Evolutionary conservation across 73 alveolate genomes (phyloP).

Genomic region (Paramecium caudatum): DNA sequence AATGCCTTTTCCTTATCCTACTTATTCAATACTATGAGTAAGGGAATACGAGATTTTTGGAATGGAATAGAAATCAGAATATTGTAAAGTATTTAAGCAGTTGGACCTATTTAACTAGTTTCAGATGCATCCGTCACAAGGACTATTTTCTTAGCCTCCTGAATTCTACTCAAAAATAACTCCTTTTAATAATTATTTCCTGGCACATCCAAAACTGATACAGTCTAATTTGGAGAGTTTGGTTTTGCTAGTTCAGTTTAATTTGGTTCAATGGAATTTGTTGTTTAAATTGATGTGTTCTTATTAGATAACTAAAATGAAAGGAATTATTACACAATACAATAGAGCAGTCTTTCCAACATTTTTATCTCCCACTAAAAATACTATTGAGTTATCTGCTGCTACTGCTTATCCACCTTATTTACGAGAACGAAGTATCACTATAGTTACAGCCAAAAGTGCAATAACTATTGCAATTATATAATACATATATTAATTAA

Average conservation of each 20-base stretch:
- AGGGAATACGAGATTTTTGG: constrained; percentile 11
- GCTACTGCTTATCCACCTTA: neutral
- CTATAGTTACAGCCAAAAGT: neutral
- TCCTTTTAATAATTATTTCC: constrained; percentile 64
- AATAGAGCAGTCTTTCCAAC: constrained; percentile 51
- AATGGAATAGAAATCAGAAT: constrained; percentile 34
- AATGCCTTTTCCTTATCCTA: constrained; percentile 32
- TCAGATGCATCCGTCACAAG: constrained; percentile 38
- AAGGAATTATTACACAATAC: neutral
- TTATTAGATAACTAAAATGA: constrained; percentile 7
- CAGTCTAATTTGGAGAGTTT: constrained; percentile 39
- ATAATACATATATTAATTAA: neutral
- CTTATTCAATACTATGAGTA: constrained; percentile 36
- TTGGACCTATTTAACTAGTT: constrained; percentile 6
- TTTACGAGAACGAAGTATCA: neutral
- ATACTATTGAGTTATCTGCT: constrained; percentile 25
- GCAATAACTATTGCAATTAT: neutral
- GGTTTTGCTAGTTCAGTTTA: neutral
- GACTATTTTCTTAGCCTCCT: constrained; percentile 44
- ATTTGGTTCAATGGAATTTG: constrained; percentile 68
- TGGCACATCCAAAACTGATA: constrained; percentile 23
- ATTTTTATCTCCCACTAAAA: constrained; percentile 49
- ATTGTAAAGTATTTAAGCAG: constrained; percentile 41
- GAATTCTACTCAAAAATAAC: constrained; percentile 6
- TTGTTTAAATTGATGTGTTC: constrained; percentile 22